Evolutionary conservation across 768 basidiomycete genomes (phyloP), one percentile per base, ranked within the genome.

Genomic region (Mycena rebaudengoi): DNA sequence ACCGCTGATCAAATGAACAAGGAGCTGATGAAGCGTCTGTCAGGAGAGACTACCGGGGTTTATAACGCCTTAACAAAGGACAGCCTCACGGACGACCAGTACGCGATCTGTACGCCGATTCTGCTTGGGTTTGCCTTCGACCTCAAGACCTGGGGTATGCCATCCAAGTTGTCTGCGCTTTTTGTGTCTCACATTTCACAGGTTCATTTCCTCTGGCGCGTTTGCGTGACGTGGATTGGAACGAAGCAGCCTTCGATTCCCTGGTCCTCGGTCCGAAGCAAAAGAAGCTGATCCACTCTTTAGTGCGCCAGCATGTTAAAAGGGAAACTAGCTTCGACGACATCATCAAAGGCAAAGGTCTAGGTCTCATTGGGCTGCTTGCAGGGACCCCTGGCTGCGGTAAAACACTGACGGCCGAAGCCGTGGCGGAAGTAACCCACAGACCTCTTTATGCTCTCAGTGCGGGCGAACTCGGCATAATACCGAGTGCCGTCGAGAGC

Each of bases 401-500:
- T 6, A 80, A 80, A 64, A 79, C 77, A 0, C 69, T 79, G 25
- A 75, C 76, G 16, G 76, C 74, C 6, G 77, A 79, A 60, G 74
- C 76, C n/a, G 68, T 75, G 20, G 75, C 75, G 0, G 75, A 78
- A 45, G 41, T 58, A n/a, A 74, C 73, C 3, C 68, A 65, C 11
- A 60, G 69, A 7, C 76, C 78, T 4, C 64, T 80, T 2, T 78
- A 77, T 50, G 56, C 54, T 3, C 68, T 79, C 41, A 71, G 69
- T 25, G 73, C 74, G 11, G 77, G 78, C 18, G 78, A 79, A 48
- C 69, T 79, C 1, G 78, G 78, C 1, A 74, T 69, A 7, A 13
- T 51, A n/a, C 71, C 73, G 5, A 49, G 59, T 7, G 62, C 65
- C 1, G 45, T 78, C 2, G 78, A 79, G 20, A 14, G 56, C 18